Conservation (phyloP, 2,329 filamentous ascomycete species). For the Triangularia setosa region DNA sequence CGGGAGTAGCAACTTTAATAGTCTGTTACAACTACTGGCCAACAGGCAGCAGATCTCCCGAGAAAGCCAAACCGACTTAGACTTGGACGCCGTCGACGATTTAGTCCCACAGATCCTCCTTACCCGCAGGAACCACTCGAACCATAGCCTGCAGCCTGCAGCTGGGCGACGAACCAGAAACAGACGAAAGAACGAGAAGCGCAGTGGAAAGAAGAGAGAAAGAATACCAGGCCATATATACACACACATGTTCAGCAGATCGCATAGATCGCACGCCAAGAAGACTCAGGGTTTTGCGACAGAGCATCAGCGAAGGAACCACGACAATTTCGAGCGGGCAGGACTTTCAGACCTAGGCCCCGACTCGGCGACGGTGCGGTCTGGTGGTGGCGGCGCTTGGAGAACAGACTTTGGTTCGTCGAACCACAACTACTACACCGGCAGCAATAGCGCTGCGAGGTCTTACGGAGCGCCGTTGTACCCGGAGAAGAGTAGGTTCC, state of each 20-base stretch:
- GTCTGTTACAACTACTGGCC: conserved; percentile 20
- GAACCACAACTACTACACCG: conserved; percentile 23
- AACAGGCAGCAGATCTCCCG: conserved; percentile 23
- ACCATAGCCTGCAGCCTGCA: conserved; percentile 2
- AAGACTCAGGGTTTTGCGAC: conserved; percentile 37
- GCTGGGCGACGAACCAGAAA: neutral
- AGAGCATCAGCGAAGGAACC: conserved; percentile 34
- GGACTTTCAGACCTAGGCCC: conserved; percentile 36
- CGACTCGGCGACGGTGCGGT: conserved; percentile 23
- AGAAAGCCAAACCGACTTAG: conserved; percentile 14
- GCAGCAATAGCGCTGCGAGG: conserved; percentile 23
- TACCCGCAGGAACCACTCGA: conserved; percentile 8
- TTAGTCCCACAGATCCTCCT: conserved; percentile 8
- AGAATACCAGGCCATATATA: conserved; percentile 6
- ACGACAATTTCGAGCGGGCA: conserved; percentile 33
- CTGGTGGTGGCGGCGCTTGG: conserved; percentile 27
- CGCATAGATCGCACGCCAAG: conserved; percentile 40
- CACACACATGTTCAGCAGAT: conserved; percentile 46
- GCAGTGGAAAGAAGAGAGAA: neutral
- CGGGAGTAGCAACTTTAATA: conserved; percentile 14
- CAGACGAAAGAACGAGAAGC: neutral
- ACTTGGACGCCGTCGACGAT: conserved; percentile 5
- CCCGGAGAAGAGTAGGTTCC: conserved; percentile 35
- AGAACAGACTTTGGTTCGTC: conserved; percentile 28
- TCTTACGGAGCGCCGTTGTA: conserved; percentile 28